Evolutionary conservation across 345 rosid genomes (phyloP).

Genomic region (Ceriops zippeliana): DNA sequence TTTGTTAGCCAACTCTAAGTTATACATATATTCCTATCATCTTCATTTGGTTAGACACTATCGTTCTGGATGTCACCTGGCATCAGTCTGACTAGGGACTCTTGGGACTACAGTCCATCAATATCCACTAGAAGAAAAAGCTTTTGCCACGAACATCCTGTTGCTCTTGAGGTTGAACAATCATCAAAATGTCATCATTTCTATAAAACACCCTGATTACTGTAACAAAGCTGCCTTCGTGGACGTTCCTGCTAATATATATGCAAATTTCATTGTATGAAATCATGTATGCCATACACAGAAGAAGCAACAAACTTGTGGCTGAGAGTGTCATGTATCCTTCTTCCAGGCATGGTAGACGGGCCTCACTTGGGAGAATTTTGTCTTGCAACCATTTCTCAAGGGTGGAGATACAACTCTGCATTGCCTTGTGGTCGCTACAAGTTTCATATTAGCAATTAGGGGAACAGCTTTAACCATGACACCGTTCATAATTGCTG

Average conservation of each 20-base stretch:
- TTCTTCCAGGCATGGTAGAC: constrained; percentile 40
- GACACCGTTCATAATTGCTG: constrained; percentile 13
- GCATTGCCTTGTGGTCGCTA: constrained; percentile 34
- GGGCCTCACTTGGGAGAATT: constrained; percentile 42
- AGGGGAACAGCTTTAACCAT: constrained; percentile 47
- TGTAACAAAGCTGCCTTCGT: constrained; percentile 46
- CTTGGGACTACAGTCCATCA: constrained; percentile 45
- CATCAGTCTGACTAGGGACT: constrained; percentile 18
- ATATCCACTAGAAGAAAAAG: constrained; percentile 41
- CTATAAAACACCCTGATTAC: constrained; percentile 38
- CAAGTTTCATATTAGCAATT: constrained; percentile 45
- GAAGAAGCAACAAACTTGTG: not conserved
- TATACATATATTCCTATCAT: not conserved
- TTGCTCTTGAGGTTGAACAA: constrained; percentile 43
- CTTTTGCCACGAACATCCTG: constrained; percentile 48
- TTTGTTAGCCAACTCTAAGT: not conserved
- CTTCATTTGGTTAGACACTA: constrained; percentile 14
- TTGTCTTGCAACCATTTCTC: constrained; percentile 45
- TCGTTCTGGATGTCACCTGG: constrained; percentile 13
- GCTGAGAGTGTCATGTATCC: constrained; percentile 24
- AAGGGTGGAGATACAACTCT: constrained; percentile 38
- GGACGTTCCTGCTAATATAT: constrained; percentile 36
- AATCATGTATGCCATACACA: not conserved
- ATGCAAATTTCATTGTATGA: constrained; percentile 15
- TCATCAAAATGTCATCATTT: constrained; percentile 32